phyloP scores from a whole-genome alignment of 805 yeast genomes.

The Teunomyces pallodes region DNA sequence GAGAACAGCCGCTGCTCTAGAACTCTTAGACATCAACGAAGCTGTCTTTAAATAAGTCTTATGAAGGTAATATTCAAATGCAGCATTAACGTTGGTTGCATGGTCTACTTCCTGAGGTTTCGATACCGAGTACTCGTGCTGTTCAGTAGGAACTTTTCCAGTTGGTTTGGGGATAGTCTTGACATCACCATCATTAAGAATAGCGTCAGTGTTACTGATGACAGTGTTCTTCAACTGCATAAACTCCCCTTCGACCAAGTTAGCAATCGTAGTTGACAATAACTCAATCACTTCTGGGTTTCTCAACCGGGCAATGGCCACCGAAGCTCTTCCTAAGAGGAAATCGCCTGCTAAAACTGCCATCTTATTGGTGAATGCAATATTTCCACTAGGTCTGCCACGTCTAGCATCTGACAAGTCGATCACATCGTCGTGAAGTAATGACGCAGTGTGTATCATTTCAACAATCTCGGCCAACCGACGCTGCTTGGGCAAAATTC shows the following conservation, averaged over 20 bases:
- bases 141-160: slow-evolving; percentile 58
- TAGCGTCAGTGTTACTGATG: slow-evolving; percentile 44
- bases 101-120: slow-evolving; percentile 49
- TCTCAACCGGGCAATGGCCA: slow-evolving; percentile 85
- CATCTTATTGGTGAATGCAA: slow-evolving; percentile 95
- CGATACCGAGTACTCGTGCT: slow-evolving; percentile 55
- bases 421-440: slow-evolving; percentile 95
- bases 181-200: slow-evolving; percentile 48
- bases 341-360: slow-evolving; percentile 97
- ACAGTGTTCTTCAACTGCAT: slow-evolving; percentile 97
- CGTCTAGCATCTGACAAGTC: slow-evolving; percentile 87
- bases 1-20: slow-evolving; percentile 88
- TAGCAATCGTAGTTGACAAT: slow-evolving; percentile 93
- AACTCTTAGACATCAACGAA: slow-evolving; percentile 86
- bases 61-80: slow-evolving; percentile 92
- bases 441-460: slow-evolving; percentile 96
- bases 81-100: slow-evolving; percentile 69
- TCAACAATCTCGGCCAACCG: slow-evolving; percentile 96
- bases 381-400: slow-evolving; percentile 87
- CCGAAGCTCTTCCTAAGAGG: slow-evolving; percentile 92
- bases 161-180: slow-evolving; percentile 54
- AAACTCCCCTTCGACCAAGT: slow-evolving; percentile 96
- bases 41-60: slow-evolving; percentile 96
- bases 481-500: slow-evolving; percentile 91
- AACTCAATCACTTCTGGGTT: slow-evolving; percentile 97